A percentile compares a stretch with the other conserved stretches of the same genome.
Conservation (phyloP, 495 filamentous ascomycete genomes). For the Lasiosphaeria ovina region DNA sequence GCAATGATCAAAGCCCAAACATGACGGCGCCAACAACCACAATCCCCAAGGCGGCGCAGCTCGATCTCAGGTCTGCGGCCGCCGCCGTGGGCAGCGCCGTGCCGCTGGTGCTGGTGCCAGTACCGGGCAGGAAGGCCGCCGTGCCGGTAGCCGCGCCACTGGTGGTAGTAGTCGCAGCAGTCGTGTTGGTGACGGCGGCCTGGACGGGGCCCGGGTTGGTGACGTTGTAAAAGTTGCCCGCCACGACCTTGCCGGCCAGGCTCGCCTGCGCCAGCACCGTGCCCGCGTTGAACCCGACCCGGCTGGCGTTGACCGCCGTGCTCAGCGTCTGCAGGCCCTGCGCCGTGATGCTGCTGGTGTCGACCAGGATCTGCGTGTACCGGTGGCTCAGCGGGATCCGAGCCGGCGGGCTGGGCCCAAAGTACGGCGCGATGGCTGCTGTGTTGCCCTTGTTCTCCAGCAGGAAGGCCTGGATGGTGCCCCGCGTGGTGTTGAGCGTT, state of each 20-base stretch:
- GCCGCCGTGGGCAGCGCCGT: neutral
- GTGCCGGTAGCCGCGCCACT: slow-evolving; percentile 7
- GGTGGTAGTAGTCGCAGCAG: neutral
- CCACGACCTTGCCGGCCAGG: slow-evolving; percentile 34
- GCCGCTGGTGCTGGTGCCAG: neutral
- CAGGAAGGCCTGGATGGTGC: slow-evolving; percentile 28
- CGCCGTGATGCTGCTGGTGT: slow-evolving; percentile 32
- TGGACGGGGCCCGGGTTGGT: slow-evolving; percentile 40
- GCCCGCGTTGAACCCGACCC: slow-evolving; percentile 32
- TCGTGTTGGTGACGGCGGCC: slow-evolving; percentile 4
- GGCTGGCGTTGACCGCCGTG: slow-evolving; percentile 23
- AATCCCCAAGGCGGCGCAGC: slow-evolving; percentile 1
- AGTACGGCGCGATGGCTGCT: slow-evolving; percentile 30
- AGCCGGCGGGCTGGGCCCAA: slow-evolving; percentile 40
- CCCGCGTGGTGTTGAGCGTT: slow-evolving; percentile 29
- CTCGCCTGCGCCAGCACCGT: slow-evolving; percentile 30
- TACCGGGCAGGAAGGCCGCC: neutral
- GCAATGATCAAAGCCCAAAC: neutral
- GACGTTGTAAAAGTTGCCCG: slow-evolving; percentile 46
- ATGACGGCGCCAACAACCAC: neutral
- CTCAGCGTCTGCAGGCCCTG: slow-evolving; percentile 25
- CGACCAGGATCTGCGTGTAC: slow-evolving; percentile 42
- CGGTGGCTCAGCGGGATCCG: slow-evolving; percentile 41
- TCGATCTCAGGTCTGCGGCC: neutral
- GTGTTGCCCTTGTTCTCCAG: slow-evolving; percentile 30